These are phyloP conservation scores for Petunia secreta DNA, from an alignment of 257 asterid species.

Conservation along the genomic window DNA sequence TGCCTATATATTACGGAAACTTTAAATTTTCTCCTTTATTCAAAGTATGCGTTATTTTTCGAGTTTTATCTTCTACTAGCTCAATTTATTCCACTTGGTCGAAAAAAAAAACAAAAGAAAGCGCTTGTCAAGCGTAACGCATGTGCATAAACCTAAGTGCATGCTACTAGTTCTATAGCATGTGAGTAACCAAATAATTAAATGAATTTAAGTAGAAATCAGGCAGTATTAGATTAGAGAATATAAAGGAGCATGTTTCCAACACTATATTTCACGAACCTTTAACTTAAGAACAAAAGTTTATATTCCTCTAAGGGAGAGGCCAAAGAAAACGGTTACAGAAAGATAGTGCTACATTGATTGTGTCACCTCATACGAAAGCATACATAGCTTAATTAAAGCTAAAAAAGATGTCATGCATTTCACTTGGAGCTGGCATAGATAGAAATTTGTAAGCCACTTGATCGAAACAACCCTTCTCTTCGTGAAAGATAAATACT, in stretches of 20 bases:
- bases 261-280: background rate
- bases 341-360: background rate
- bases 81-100: background rate
- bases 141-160: background rate
- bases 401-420: background rate
- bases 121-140: background rate
- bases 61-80: background rate
- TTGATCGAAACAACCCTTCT: background rate
- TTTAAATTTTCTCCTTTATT: background rate
- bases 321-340: background rate
- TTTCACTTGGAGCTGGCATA: background rate
- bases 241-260: background rate
- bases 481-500: too few relatives aligned
- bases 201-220: constrained; percentile 13
- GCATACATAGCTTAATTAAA: background rate
- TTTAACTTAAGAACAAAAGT: background rate
- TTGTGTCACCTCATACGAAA: background rate
- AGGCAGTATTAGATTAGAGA: background rate
- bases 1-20: background rate
- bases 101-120: background rate
- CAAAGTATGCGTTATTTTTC: background rate
- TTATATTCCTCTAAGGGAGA: background rate
- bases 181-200: background rate
- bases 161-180: background rate
- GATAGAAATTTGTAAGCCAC: background rate